A percentile compares a stretch with the other conserved stretches of the same genome.
Conservation (phyloP, 2,329 filamentous ascomycete genomes). For the Elsinoe perseae region DNA sequence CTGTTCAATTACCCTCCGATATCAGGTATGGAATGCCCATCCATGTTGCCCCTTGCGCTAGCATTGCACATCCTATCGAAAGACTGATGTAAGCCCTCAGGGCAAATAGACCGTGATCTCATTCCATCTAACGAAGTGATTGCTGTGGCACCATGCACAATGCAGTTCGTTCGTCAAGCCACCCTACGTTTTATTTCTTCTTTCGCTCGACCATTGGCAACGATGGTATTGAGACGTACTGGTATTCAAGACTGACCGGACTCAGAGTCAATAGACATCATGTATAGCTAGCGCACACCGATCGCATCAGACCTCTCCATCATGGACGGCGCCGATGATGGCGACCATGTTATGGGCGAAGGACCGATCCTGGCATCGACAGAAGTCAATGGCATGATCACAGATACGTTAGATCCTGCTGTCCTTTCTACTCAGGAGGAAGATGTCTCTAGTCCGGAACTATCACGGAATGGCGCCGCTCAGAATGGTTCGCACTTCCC, state of each 20-base stretch:
- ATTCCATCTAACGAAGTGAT: no score
- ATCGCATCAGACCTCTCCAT: neutral
- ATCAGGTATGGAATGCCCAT: no score
- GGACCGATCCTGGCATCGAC: neutral
- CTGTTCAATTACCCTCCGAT: no score
- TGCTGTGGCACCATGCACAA: neutral
- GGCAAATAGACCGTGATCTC: no score
- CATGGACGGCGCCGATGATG: conserved; percentile 8
- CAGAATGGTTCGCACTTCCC: neutral
- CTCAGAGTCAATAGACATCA: neutral
- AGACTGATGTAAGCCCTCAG: no score
- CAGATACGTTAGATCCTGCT: conserved; percentile 5
- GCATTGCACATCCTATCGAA: no score
- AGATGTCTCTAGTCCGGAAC: conserved; percentile 1
- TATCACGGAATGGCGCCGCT: conserved; percentile 1
- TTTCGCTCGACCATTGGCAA: neutral
- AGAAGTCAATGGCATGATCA: conserved; percentile 12
- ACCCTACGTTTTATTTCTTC: neutral
- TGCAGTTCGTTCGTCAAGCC: neutral
- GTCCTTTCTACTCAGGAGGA: conserved; percentile 11
- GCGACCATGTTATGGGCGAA: conserved; percentile 13
- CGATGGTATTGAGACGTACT: neutral
- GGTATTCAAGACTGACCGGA: neutral
- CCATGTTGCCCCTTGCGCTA: no score
- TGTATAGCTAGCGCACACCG: neutral